A percentile compares a stretch with the other conserved stretches of the same genome.
Conservation (phyloP, 176 grass and related monocot species). For the Tillandsia leiboldiana region DNA sequence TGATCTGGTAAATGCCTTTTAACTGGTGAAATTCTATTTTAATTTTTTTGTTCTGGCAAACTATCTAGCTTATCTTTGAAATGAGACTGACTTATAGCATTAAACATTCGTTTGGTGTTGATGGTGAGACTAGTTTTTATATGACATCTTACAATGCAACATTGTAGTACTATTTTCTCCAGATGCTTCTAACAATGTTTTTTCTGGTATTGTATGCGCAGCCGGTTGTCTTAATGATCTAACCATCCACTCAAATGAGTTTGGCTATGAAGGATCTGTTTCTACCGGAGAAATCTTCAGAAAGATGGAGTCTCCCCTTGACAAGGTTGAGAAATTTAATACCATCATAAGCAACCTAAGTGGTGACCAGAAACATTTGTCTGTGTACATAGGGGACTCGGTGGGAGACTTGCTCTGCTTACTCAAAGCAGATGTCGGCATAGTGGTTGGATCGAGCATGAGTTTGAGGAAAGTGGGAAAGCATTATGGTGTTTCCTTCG, state of each 20-base stretch:
- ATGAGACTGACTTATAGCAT: neutral
- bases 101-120: neutral
- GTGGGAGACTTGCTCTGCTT: constrained; percentile 93
- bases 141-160: neutral
- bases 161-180: neutral
- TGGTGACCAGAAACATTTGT: constrained; percentile 15
- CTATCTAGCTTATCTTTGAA: too few species aligned
- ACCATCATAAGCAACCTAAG: constrained; percentile 30
- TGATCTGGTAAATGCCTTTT: neutral
- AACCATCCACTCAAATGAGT: constrained; percentile 89
- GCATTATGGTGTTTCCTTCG: constrained; percentile 75
- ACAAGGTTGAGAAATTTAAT: constrained; percentile 73
- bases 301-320: constrained; percentile 71
- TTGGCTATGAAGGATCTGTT: constrained; percentile 68
- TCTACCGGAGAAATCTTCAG: constrained; percentile 76
- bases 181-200: neutral
- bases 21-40: too few species aligned
- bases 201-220: constrained; percentile 27
- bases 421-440: constrained; percentile 88
- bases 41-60: too few species aligned
- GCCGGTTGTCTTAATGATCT: constrained; percentile 71
- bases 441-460: constrained; percentile 79
- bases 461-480: constrained; percentile 73
- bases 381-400: constrained; percentile 87
- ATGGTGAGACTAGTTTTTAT: neutral